Base-by-base conservation (phyloP, 768 basidiomycete genomes). In the Xerocomellus dryophilus region DNA sequence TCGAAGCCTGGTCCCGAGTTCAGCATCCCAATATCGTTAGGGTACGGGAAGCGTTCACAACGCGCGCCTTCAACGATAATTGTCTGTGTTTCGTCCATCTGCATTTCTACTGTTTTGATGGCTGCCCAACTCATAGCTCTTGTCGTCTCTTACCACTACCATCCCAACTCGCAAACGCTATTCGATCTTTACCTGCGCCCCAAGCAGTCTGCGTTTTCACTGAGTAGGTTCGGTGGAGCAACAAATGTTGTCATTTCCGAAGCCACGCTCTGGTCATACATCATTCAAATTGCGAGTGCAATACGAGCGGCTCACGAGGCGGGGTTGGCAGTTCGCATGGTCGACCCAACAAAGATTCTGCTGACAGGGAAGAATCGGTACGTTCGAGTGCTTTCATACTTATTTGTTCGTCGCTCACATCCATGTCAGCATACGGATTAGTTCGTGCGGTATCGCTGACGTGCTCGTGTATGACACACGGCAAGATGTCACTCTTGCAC, bases 21-120 rank as follows among this genome's bases (percentile, higher is more conserved):
- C 80, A 76, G 17, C 96, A 98, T 72, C 94, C 97, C 1, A 86
- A 82, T 58, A 86, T 99, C 55, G 83, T 96, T 15, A 71, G 82
- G 9, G 74, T 98, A 20, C 80, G 82, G 45, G 97, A 98, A 68
- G 97, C 96, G 0, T 98, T 99, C 74, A 98, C 97, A 0, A 96
- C 96, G 0, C 81, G 86, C 27, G 83, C 90, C 1, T 99, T 99
- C 70, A 84, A 85, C 50, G 97, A 98, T 67, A 87, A 86, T 61
- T 98, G 95, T 96, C 64, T 47, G 87, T 55, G 27, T 43, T 41
- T 58, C 25, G 14, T 45, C 47, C 42, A 8, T 39, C 25, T 23
- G 56, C 43, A 21, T 51, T 34, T 38, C 54, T 45, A 9, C 27
- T 32, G n/a, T 50, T 50, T 53, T 62, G 41, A 59, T 57, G 8